Base-by-base conservation (phyloP, 352 stramenopile genomes). In the Phytophthora citricola region DNA sequence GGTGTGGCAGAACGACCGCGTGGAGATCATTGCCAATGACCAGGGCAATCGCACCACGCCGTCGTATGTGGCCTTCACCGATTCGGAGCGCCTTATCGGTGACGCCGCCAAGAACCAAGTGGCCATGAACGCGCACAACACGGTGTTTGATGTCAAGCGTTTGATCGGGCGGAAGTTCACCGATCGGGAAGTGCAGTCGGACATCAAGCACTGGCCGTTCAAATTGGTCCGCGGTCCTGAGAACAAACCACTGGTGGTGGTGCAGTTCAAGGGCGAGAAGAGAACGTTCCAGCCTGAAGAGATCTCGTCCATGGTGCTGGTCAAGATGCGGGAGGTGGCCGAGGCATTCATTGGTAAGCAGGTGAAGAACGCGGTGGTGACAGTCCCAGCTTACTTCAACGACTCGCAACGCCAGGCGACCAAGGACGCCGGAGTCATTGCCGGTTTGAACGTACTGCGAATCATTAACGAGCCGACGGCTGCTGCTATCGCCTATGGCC, bases 401-500 rank as follows among this genome's bases (percentile, higher is more conserved):
- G 92, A 98, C 71, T 94, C 84, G 59, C 95, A 98, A 73, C 88
- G 95, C 24, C 91, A 98, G 58, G 95, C 95, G 14, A 98, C 95
- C 44, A 98, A 98, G 51, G 90, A 98, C 53, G 94, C 94, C 10
- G 92, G 91, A 6, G 73, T 66, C 14, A 98, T 98, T 68, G 77
- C 94, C 26, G 94, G 95, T 5, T 66, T 98, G 26, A 98, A 97
- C 55, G 94, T 98, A 12, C 61, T 98, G 47, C 92, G 94, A 66
- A 98, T 98, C 58, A 98, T 98, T 68, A 99, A 98, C 71, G 96
- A 99, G 73, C 96, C 96, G 11, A 99, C 96, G 3, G 96, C 96
- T 34, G 96, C 96, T 32, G 95, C 52, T 45, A 93, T 80, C 31
- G 66, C 66, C 2, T 99, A 99, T 73, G 95, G 97, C 32, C 71